These are phyloP conservation scores for Ochetophila trinervis DNA, from an alignment of 306 rosid genomes.

Conservation along the genomic window DNA sequence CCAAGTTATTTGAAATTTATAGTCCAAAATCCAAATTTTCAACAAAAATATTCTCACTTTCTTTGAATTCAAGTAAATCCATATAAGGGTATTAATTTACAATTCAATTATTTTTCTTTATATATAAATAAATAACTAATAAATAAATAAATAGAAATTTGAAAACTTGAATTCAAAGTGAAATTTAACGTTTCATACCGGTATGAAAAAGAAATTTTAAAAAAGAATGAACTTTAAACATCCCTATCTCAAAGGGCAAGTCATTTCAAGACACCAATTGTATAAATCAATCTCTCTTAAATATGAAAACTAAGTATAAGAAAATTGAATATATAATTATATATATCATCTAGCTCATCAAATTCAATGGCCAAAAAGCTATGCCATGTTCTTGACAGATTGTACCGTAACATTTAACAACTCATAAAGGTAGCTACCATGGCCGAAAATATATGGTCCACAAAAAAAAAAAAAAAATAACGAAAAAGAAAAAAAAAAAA, in stretches of 20 bases:
- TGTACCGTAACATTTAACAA: constrained; percentile 7
- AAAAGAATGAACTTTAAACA: background rate
- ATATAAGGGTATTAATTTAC: background rate
- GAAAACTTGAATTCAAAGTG: background rate
- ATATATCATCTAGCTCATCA: background rate
- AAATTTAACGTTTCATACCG: background rate
- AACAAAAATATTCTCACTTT: background rate
- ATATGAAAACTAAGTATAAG: constrained; percentile 17
- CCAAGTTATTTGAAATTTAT: constrained; percentile 33
- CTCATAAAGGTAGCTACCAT: constrained; percentile 20
- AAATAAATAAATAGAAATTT: background rate
- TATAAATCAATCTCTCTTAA: constrained; percentile 5
- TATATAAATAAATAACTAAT: background rate
- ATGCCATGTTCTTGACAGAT: constrained; percentile 19
- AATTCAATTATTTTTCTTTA: background rate
- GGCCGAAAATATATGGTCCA: constrained; percentile 38
- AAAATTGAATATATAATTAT: no score
- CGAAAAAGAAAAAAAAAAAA: constrained; percentile 6
- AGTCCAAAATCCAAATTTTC: constrained; percentile 14
- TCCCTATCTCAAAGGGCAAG: background rate
- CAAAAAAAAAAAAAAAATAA: constrained; percentile 6
- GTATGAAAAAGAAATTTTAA: background rate
- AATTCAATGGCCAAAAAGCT: constrained; percentile 15
- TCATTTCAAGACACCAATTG: constrained; percentile 11
- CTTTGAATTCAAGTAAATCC: constrained; percentile 5